phyloP scores from a whole-genome alignment of 2,329 filamentous ascomycete genomes.

The Penicillium nordicum region DNA sequence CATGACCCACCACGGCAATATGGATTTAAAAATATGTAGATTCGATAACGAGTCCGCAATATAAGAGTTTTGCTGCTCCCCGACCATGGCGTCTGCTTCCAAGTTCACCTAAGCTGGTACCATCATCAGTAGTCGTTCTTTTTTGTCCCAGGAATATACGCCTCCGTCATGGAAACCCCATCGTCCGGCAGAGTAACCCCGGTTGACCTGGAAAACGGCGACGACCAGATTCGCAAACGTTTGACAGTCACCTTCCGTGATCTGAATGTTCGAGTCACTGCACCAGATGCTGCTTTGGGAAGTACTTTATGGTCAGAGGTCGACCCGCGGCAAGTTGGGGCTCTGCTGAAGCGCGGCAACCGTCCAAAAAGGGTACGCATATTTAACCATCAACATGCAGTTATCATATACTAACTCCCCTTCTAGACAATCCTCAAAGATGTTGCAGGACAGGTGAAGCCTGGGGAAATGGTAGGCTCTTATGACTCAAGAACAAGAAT shows the following conservation, averaged over 20 bases:
- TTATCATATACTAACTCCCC: background rate
- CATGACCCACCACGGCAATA: slow-evolving; percentile 15
- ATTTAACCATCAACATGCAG: background rate
- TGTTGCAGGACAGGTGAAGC: slow-evolving; percentile 40
- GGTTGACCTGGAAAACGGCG: slow-evolving; percentile 26
- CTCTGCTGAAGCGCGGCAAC: slow-evolving; percentile 17
- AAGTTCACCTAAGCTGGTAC: background rate
- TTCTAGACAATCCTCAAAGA: slow-evolving; percentile 40
- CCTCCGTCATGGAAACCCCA: slow-evolving; percentile 25
- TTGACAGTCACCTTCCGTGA: slow-evolving; percentile 38
- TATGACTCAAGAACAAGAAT: background rate
- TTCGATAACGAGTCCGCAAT: background rate
- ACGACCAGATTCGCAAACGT: slow-evolving; percentile 25
- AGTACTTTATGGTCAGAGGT: slow-evolving; percentile 33
- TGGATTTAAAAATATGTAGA: slow-evolving; percentile 17
- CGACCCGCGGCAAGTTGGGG: slow-evolving; percentile 30
- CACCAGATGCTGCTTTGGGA: slow-evolving; percentile 37
- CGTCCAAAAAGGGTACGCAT: slow-evolving; percentile 29
- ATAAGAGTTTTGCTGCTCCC: slow-evolving; percentile 9
- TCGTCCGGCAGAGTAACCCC: slow-evolving; percentile 27
- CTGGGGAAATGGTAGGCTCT: slow-evolving; percentile 43
- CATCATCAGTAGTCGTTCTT: background rate
- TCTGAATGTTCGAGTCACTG: slow-evolving; percentile 35
- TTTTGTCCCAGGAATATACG: background rate
- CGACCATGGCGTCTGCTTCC: background rate